These are phyloP conservation scores for Epichloe glyceriae DNA, from an alignment of 2,329 filamentous ascomycete genomes.

Conservation along the genomic window DNA sequence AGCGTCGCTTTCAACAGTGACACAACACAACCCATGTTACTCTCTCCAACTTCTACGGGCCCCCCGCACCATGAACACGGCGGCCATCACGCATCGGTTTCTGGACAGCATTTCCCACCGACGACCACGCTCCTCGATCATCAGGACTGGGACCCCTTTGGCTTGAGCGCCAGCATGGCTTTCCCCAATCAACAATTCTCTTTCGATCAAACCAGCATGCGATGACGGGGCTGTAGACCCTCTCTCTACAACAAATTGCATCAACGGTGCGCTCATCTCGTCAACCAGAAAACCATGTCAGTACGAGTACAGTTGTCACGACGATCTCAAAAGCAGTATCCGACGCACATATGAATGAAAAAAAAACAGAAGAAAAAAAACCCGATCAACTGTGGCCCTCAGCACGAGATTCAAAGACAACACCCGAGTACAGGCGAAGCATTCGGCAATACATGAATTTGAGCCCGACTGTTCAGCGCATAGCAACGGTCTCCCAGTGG, in stretches of 20 bases:
- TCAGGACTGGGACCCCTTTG: slow-evolving; percentile 87
- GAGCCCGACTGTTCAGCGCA: not conserved
- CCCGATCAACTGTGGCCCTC: not conserved
- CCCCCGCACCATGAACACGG: slow-evolving; percentile 25
- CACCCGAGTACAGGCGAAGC: not conserved
- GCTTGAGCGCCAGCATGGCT: slow-evolving; percentile 86
- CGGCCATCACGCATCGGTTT: slow-evolving; percentile 18
- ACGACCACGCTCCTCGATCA: slow-evolving; percentile 60
- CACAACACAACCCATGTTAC: slow-evolving; percentile 27
- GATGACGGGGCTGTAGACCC: slow-evolving; percentile 16
- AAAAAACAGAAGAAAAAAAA: not conserved
- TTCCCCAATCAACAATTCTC: slow-evolving; percentile 76
- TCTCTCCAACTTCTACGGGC: slow-evolving; percentile 27
- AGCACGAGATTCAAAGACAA: not conserved
- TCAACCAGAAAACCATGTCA: not conserved
- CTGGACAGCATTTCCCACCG: slow-evolving; percentile 40
- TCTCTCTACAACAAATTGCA: not conserved
- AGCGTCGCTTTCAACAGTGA: slow-evolving; percentile 39
- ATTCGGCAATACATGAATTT: not conserved
- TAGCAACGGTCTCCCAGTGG: not conserved
- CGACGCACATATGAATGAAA: not conserved
- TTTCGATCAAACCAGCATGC: slow-evolving; percentile 50
- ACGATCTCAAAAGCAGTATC: not conserved
- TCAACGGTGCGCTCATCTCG: not conserved
- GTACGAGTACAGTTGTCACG: not conserved